phyloP scores from a whole-genome alignment of 148 eudicot genomes.

The Cornus suecica region DNA sequence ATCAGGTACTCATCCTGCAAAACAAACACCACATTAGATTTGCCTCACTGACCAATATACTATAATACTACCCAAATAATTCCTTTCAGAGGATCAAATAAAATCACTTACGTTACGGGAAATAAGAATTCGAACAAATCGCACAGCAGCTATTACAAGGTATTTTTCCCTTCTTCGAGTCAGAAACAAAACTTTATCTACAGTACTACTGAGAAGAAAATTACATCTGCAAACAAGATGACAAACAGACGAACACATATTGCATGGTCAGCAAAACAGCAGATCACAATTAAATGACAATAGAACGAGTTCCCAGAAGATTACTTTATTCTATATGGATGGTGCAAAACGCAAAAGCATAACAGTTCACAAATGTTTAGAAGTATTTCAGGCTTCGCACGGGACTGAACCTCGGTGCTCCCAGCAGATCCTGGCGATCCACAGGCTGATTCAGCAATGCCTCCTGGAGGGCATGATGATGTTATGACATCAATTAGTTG shows the following conservation, averaged over 20 bases:
- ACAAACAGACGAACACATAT: conserved; percentile 3
- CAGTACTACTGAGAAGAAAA: conserved; percentile 68
- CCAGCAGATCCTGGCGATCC: conserved; percentile 33
- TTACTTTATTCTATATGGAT: conserved; percentile 89
- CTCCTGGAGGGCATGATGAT: conserved; percentile 54
- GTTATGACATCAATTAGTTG: conserved; percentile 81
- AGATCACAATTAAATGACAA: conserved; percentile 8
- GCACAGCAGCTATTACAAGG: conserved; percentile 84
- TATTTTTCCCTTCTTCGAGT: conserved; percentile 79
- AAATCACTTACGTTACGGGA: conserved; percentile 78
- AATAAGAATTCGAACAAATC: conserved; percentile 78
- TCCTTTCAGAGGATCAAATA: neutral
- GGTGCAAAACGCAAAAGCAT: conserved; percentile 91
- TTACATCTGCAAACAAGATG: conserved; percentile 58
- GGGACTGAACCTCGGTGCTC: conserved; percentile 25
- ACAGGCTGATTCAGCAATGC: conserved; percentile 24
- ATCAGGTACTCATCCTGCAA: conserved; percentile 88
- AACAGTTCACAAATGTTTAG: conserved; percentile 77
- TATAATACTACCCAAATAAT: no score
- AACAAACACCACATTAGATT: conserved; percentile 9
- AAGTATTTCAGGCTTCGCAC: conserved; percentile 79
- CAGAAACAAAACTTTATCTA: conserved; percentile 76
- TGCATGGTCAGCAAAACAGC: neutral
- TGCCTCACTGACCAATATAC: conserved; percentile 6
- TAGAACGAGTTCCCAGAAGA: conserved; percentile 5